Evolutionary conservation across 495 filamentous ascomycete species (phyloP), one percentile per base, ranked within the genome.

Genomic region (Immersiella caudata): DNA sequence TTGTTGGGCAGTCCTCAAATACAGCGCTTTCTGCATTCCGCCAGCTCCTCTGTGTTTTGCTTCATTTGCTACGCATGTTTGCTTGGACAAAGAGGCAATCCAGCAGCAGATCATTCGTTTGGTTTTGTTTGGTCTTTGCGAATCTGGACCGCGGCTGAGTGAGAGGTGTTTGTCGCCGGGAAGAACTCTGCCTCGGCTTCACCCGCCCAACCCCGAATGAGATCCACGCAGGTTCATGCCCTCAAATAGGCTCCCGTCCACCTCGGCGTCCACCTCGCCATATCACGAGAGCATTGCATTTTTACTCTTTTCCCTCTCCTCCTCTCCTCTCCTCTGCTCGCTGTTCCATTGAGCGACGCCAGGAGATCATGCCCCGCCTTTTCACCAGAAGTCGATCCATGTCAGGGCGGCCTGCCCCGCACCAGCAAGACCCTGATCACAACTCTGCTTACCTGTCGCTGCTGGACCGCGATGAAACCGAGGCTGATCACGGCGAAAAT

Each of bases 371-470:
- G 73, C 62, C 73, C 29, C 70, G 64, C 29, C 56, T 73, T 46
- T 73, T 74, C 62, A 60, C 56, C 58, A 61, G 67, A 46, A 62
- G 51, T 6, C 54, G 56, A 14, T 49, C 70, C 49, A 29, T 33
- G 29, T 33, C 29, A 33, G 29, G 29, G 29, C 29, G 25, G 33
- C 11, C 58, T 49, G 26, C 52, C 51, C 21, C 63, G 51, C 63
- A 65, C 26, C 52, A 40, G 29, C 29, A 33, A 9, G 49, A 69
- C 18, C 56, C 63, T 26, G 67, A 74, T 33, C 62, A 67, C 27
- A 26, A 67, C 26, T 71, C 68, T 20, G 67, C 65, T 1, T 76
- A 73, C 67, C 68, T 63, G n/a, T 75, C 75, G n/a, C 69, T 78
- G 33, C 64, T 78, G 18, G 70, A 71, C 35, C 67, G 69, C n/a